Evolutionary conservation across 768 basidiomycete genomes (phyloP).

Genomic region (Imleria badia): DNA sequence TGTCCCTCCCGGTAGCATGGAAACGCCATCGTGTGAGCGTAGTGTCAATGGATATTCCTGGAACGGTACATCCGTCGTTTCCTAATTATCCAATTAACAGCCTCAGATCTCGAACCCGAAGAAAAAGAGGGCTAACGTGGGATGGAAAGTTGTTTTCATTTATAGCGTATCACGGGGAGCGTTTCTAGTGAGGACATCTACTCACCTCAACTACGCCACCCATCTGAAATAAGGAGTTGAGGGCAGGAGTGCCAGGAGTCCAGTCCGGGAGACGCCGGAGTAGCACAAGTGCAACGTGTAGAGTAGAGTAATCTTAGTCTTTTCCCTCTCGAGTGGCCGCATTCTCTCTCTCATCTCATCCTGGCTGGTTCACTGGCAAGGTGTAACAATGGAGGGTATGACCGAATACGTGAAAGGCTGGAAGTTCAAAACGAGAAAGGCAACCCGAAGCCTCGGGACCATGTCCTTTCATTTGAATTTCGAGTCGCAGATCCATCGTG

Average conservation of each 20-base stretch:
- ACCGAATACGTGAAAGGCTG: not conserved
- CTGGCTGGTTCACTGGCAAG: no score
- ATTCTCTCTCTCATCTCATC: no score
- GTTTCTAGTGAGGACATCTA: no score
- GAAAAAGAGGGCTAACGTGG: not conserved
- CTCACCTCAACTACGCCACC: not conserved
- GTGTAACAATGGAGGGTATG: not conserved
- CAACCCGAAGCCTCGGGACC: not conserved
- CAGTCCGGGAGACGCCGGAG: no score
- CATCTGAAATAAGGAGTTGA: no score
- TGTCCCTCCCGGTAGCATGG: conserved; percentile 8
- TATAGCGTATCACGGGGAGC: no score
- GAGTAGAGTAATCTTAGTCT: no score
- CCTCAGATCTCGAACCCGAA: not conserved
- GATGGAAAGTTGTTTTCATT: no score
- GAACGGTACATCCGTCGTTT: not conserved
- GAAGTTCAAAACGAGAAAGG: not conserved
- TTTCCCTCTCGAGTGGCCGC: no score
- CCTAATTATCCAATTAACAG: not conserved
- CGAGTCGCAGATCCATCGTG: not conserved
- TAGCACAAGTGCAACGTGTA: no score
- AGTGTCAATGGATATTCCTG: no score
- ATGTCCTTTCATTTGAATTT: not conserved
- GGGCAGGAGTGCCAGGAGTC: no score
- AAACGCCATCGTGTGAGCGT: not conserved